Conservation (phyloP, 352 stramenopile species). For the Pythium apleroticum region DNA sequence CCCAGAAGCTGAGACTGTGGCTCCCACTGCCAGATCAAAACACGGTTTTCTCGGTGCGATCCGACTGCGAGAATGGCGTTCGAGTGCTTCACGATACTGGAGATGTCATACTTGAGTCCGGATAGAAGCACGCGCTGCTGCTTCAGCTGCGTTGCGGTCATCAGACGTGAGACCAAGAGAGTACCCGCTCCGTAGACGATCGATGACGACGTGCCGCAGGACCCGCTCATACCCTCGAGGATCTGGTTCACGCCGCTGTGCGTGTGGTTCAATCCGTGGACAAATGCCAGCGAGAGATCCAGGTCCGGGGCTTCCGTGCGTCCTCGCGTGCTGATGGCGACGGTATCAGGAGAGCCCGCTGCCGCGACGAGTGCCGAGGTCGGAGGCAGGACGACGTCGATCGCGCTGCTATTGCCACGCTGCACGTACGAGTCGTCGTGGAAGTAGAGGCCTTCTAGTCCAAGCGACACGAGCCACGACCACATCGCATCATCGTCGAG, state of each 20-base stretch:
- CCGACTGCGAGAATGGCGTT: slow-evolving; percentile 29
- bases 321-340: not conserved
- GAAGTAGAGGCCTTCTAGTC: slow-evolving; percentile 25
- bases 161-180: slow-evolving; percentile 41
- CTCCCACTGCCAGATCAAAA: slow-evolving; percentile 28
- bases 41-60: slow-evolving; percentile 20
- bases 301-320: slow-evolving; percentile 55
- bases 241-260: slow-evolving; percentile 46
- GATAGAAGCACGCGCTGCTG: slow-evolving; percentile 39
- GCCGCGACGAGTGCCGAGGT: not conserved
- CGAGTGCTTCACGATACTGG: slow-evolving; percentile 51
- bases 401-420: slow-evolving; percentile 5
- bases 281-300: slow-evolving; percentile 46
- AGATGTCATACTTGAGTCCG: slow-evolving; percentile 43
- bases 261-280: slow-evolving; percentile 53
- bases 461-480: not conserved
- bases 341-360: not conserved
- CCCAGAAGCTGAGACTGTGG: slow-evolving; percentile 18
- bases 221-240: slow-evolving; percentile 27
- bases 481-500: slow-evolving; percentile 15
- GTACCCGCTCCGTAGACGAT: slow-evolving; percentile 50
- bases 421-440: slow-evolving; percentile 22
- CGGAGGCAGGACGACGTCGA: slow-evolving; percentile 16
- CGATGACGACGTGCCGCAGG: not conserved
- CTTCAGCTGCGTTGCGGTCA: slow-evolving; percentile 32